phyloP scores from a whole-genome alignment of 2,329 filamentous ascomycete genomes.

The Xylariaceae sp. region DNA sequence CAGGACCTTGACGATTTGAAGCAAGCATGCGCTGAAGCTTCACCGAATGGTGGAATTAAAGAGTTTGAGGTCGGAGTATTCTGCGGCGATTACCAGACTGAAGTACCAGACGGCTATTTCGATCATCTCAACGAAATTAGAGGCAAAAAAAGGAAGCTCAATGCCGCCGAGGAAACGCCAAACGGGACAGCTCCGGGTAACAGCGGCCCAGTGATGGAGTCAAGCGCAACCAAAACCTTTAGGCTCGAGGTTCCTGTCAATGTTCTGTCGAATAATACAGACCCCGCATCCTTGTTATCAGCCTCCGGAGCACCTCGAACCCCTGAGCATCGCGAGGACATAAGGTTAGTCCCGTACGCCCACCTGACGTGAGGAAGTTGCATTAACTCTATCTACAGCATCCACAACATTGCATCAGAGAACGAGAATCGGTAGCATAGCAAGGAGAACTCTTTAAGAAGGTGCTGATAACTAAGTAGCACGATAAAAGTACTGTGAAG shows the following conservation, averaged over 20 bases:
- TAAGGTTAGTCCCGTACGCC: conserved; percentile 14
- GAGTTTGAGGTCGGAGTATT: conserved; percentile 93
- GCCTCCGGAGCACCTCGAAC: background rate
- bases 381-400: conserved; percentile 10
- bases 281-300: background rate
- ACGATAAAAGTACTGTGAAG: too few species aligned
- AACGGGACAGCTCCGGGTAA: conserved; percentile 2
- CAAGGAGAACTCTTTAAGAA: too few species aligned
- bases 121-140: conserved; percentile 75
- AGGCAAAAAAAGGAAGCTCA: conserved; percentile 67
- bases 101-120: conserved; percentile 81
- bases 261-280: conserved; percentile 1
- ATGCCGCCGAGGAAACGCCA: conserved; percentile 15
- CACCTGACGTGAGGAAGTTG: background rate
- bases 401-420: conserved; percentile 29
- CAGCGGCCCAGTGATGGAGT: conserved; percentile 7
- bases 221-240: background rate
- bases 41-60: conserved; percentile 55
- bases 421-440: background rate
- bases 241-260: conserved; percentile 9
- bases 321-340: conserved; percentile 28
- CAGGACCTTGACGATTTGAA: conserved; percentile 81
- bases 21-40: conserved; percentile 73
- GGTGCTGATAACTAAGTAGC: too few species aligned
- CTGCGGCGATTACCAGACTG: conserved; percentile 84